Base-by-base conservation (phyloP, 768 basidiomycete genomes). In the Suillus decipiens region DNA sequence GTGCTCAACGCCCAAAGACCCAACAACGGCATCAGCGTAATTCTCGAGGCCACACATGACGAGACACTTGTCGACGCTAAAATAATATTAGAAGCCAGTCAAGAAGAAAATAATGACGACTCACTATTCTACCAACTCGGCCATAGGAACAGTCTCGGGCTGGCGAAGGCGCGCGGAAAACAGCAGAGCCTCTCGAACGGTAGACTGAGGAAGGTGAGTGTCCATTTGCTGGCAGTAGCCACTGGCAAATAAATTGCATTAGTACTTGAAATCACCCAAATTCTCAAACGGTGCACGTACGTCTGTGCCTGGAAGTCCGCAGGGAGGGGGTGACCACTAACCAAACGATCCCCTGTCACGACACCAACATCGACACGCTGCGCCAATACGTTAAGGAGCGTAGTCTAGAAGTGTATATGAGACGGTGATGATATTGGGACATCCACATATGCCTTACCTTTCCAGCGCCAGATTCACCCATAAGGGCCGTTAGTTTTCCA, bases 141-240 rank as follows among this genome's bases (percentile, higher is more conserved):
- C 84, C 64, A 82, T 79, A 3, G 90, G 72, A 39, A 93, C 82
- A 24, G 81, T 75, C 1, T 82, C 81, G 0, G 92, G 90, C 69
- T 95, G 93, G 28, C 93, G 86, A 34, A 95, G 82, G 71, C 92
- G 89, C 0, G 93, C 93, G 1, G 91, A 93, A 78, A 93, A 93
- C 22, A 89, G 85, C 77, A 95, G 80, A 1, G 93, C 92, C 69
- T 95, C 93, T 39, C 93, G 86, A 59, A 95, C 90, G 6, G 94
- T 89, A 17, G 88, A 82, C 31, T 91, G 92, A 45, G 85, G 88
- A 73, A 93, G 89, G 72, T 95, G 93, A 7, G 90, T 86, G 67
- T 93, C 92, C 85, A 89, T 88, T 76, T 96, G 94, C 68, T 95
- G 72, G 71, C 28, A 71, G 67, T 47, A 70, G 47, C 65, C 62